Conservation (phyloP, 805 yeast genomes). For the Sporopachydermia quercuum region DNA sequence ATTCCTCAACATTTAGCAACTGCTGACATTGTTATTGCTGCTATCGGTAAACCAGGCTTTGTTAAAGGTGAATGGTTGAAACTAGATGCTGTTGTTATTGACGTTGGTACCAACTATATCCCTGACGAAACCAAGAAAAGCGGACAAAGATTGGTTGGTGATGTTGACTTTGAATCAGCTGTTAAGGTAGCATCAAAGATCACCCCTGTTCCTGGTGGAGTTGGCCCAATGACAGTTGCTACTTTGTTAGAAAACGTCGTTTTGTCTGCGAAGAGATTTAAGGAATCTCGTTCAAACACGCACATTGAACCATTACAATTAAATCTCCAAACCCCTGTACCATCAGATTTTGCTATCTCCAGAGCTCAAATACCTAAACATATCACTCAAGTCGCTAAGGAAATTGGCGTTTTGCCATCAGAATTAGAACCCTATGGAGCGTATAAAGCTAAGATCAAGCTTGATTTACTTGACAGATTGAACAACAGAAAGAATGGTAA, state of each 20-base stretch:
- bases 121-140: conserved; percentile 61
- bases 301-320: conserved; percentile 42
- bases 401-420: conserved; percentile 59
- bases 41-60: conserved; percentile 75
- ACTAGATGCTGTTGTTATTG: conserved; percentile 72
- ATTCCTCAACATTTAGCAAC: conserved; percentile 39
- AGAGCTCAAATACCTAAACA: conserved; percentile 80
- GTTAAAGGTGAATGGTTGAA: conserved; percentile 85
- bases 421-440: conserved; percentile 86
- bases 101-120: conserved; percentile 88
- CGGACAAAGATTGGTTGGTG: conserved; percentile 85
- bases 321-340: conserved; percentile 50
- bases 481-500: conserved; percentile 53
- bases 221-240: conserved; percentile 98
- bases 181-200: conserved; percentile 46
- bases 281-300: conserved; percentile 27
- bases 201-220: conserved; percentile 98
- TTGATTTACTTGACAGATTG: conserved; percentile 57
- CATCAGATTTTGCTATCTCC: conserved; percentile 82
- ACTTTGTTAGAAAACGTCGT: conserved; percentile 80
- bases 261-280: conserved; percentile 56
- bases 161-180: conserved; percentile 71
- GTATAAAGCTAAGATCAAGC: conserved; percentile 76
- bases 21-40: conserved; percentile 86
- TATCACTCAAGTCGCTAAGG: conserved; percentile 59